A percentile compares a stretch with the other conserved stretches of the same genome.
These are phyloP conservation scores for Starmera amethionina DNA, from an alignment of 805 yeast genomes.

Conservation along the genomic window DNA sequence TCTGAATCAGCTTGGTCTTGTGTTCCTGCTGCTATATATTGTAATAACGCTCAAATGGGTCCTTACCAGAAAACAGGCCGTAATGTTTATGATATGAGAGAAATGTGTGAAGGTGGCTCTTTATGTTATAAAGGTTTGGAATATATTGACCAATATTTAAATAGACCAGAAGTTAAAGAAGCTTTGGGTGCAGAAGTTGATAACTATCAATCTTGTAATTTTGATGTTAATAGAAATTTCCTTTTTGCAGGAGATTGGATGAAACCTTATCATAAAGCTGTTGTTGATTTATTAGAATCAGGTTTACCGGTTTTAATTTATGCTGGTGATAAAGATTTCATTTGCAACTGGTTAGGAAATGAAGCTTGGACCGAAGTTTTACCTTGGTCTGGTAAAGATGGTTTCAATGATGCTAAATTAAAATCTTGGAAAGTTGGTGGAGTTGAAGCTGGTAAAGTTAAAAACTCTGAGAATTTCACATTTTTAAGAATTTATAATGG, in stretches of 20 bases:
- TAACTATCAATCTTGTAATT: constrained; percentile 64
- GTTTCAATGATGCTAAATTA: constrained; percentile 36
- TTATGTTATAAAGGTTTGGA: constrained; percentile 76
- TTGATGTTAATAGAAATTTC: constrained; percentile 71
- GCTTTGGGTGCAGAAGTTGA: constrained; percentile 91
- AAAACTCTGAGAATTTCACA: constrained; percentile 59
- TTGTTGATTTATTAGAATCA: constrained; percentile 59
- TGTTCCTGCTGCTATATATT: constrained; percentile 84
- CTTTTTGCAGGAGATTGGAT: constrained; percentile 84
- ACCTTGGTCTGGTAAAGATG: constrained; percentile 53
- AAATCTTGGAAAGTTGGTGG: constrained; percentile 39
- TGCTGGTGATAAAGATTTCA: constrained; percentile 94
- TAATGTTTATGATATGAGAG: constrained; percentile 86
- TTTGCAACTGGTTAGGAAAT: constrained; percentile 96
- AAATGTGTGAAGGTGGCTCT: constrained; percentile 57
- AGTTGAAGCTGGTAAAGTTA: constrained; percentile 56
- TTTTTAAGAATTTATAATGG: constrained; percentile 81
- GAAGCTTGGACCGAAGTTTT: constrained; percentile 73
- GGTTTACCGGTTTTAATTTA: constrained; percentile 78
- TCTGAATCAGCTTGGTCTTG: constrained; percentile 72
- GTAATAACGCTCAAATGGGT: constrained; percentile 74
- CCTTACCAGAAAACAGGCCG: constrained; percentile 80
- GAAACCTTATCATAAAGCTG: constrained; percentile 77
- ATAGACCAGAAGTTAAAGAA: constrained; percentile 61
- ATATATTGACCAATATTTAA: constrained; percentile 71